Conservation (phyloP, 2,329 filamentous ascomycete genomes). For the Cryoendolithus antarcticus region DNA sequence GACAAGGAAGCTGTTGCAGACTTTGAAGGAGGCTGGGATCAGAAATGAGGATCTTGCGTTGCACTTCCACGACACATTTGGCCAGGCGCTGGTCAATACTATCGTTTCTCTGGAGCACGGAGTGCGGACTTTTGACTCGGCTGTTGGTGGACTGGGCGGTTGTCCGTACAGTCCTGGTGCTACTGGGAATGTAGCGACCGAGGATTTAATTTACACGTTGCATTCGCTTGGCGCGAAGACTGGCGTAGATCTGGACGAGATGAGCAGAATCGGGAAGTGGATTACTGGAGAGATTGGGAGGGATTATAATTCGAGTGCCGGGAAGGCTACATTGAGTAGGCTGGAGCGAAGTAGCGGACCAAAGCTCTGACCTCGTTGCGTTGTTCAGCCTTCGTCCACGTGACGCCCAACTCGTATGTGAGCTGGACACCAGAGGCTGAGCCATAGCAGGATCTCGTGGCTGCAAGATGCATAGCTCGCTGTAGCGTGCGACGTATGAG, state of each 20-base stretch:
- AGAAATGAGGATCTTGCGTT: conserved; percentile 60
- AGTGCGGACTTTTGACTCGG: conserved; percentile 65
- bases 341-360: background rate
- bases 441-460: too few relatives aligned
- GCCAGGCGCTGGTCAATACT: conserved; percentile 72
- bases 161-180: conserved; percentile 79
- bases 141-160: conserved; percentile 68
- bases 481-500: too few relatives aligned
- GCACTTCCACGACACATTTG: conserved; percentile 85
- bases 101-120: conserved; percentile 67
- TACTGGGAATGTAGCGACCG: conserved; percentile 75
- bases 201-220: conserved; percentile 67
- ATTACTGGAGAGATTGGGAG: conserved; percentile 53
- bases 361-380: too few relatives aligned
- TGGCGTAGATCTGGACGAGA: conserved; percentile 54
- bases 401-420: too few relatives aligned
- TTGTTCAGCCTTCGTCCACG: too few relatives aligned
- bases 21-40: conserved; percentile 54
- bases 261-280: conserved; percentile 61
- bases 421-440: too few relatives aligned
- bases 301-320: conserved; percentile 53
- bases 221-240: conserved; percentile 64
- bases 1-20: conserved; percentile 52
- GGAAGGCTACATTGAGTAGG: conserved; percentile 39
- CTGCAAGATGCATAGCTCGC: too few relatives aligned